Percentiles rank a stretch among this genome's conserved stretches.
Evolutionary conservation across 2,329 filamentous ascomycete species (phyloP).

Genomic region (Stachybotrys chlorohalonatus): DNA sequence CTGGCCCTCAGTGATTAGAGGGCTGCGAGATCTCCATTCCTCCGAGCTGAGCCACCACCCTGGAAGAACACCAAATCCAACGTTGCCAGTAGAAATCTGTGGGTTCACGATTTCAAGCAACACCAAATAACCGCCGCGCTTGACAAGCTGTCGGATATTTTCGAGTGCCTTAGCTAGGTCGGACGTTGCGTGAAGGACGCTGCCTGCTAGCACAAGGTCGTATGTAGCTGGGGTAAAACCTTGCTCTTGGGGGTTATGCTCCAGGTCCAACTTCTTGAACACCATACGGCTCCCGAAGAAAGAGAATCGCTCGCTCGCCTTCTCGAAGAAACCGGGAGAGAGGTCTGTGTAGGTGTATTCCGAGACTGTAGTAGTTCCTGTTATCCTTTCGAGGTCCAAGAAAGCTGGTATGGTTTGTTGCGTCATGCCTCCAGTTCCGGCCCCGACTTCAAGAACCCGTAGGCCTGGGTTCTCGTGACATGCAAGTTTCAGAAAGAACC

Average conservation of each 20-base stretch:
- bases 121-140: conserved; percentile 15
- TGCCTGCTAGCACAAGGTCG: conserved; percentile 13
- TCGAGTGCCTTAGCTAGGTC: conserved; percentile 12
- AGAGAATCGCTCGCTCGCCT: neutral
- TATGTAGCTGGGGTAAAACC: conserved; percentile 5
- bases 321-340: neutral
- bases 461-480: neutral
- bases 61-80: neutral
- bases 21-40: neutral
- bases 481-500: neutral
- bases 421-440: neutral
- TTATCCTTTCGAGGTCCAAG: neutral
- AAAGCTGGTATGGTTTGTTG: neutral
- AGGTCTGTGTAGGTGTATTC: conserved; percentile 1
- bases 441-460: neutral
- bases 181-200: conserved; percentile 16
- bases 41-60: neutral
- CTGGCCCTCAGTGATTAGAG: neutral
- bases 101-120: conserved; percentile 8
- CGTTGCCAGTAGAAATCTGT: neutral
- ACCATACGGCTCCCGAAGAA: neutral
- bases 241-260: conserved; percentile 3
- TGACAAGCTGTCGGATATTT: conserved; percentile 11
- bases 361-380: neutral
- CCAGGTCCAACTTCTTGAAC: conserved; percentile 3